phyloP scores from a whole-genome alignment of 768 basidiomycete species.

The Collybiopsis confluens region DNA sequence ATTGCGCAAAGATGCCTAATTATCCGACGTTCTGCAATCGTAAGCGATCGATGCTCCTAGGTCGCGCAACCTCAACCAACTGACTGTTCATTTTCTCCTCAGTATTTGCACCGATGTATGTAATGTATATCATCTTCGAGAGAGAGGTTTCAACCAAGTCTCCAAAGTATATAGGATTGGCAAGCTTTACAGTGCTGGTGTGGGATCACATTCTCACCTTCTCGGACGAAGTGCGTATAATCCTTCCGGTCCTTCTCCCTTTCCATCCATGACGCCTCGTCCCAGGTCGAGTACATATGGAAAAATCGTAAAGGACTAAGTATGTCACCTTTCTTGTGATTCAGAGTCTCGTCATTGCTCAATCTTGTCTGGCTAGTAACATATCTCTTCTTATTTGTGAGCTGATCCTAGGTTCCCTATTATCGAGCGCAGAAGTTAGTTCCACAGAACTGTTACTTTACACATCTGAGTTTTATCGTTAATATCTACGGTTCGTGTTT shows the following conservation, averaged over 20 bases:
- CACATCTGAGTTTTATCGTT: background rate
- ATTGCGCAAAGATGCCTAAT: no score
- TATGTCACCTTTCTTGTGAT: background rate
- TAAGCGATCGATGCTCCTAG: background rate
- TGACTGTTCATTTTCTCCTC: background rate
- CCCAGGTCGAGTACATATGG: conserved; percentile 1
- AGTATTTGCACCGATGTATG: background rate
- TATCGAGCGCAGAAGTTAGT: no score
- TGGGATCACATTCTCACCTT: conserved; percentile 1
- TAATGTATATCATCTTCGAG: background rate
- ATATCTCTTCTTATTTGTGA: background rate
- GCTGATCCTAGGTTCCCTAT: background rate
- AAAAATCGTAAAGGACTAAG: background rate
- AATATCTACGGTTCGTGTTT: background rate
- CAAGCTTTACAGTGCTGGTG: background rate
- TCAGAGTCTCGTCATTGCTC: background rate
- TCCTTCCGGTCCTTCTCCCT: background rate
- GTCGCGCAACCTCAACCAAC: no score
- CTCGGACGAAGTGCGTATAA: background rate
- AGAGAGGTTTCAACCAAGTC: background rate
- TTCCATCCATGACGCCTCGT: background rate
- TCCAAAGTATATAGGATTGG: background rate
- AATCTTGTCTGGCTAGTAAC: background rate
- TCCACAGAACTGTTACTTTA: background rate
- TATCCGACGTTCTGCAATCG: background rate